These are phyloP conservation scores for Eutrema heterophyllum DNA, from an alignment of 345 rosid species.

Conservation along the genomic window DNA sequence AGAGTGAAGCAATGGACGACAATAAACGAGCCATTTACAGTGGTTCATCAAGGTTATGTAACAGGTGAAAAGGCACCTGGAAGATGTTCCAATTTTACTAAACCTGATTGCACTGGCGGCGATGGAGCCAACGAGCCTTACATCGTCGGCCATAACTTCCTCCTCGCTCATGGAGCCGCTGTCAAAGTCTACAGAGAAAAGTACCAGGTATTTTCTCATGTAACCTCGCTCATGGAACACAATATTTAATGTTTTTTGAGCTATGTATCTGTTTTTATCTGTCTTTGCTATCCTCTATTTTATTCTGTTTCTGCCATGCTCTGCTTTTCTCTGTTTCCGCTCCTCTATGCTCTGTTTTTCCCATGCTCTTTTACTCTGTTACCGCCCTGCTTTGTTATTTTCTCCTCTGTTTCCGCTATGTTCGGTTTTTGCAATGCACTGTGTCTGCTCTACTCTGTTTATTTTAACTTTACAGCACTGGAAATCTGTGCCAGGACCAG, in stretches of 20 bases:
- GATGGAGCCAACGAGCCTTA: conserved; percentile 37
- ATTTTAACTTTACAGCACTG: not conserved
- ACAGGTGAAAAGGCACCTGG: conserved; percentile 32
- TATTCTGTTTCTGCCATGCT: not conserved
- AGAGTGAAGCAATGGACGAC: conserved; percentile 47
- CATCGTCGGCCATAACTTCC: conserved; percentile 32
- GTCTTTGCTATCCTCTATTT: not conserved
- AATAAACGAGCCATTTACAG: conserved; percentile 38
- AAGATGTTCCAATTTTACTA: conserved; percentile 29
- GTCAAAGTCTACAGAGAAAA: conserved; percentile 36
- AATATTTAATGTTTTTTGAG: too few relatives aligned
- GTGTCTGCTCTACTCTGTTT: not conserved
- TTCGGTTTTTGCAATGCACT: not conserved
- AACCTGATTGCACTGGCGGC: conserved; percentile 29
- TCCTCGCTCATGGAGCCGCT: conserved; percentile 43
- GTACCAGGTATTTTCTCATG: conserved; percentile 21
- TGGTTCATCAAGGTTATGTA: conserved; percentile 23
- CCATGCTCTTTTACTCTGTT: not conserved
- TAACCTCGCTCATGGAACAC: too few relatives aligned
- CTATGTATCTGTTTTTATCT: not conserved
- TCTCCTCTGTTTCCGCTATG: not conserved
- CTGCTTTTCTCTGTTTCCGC: not conserved
- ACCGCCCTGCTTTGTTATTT: not conserved
- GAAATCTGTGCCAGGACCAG: not conserved
- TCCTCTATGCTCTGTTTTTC: not conserved